Evolutionary conservation across 352 stramenopile species (phyloP).

Genomic region (Pythium angustatum): DNA sequence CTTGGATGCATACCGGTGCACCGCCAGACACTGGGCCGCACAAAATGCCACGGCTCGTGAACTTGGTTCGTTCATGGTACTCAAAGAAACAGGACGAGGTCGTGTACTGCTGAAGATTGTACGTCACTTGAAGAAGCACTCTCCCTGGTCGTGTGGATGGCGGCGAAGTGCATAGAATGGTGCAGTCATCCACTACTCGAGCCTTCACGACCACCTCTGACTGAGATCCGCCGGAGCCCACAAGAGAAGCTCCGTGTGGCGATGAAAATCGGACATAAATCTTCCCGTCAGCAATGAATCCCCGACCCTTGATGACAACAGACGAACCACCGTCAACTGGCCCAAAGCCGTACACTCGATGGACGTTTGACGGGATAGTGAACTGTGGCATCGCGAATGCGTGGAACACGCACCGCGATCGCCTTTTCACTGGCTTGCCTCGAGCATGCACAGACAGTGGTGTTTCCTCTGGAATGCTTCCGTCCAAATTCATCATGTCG

Average conservation of each 20-base stretch:
- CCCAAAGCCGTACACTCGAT: constrained; percentile 55
- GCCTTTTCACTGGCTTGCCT: neutral
- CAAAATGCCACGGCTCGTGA: constrained; percentile 40
- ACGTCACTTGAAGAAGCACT: constrained; percentile 56
- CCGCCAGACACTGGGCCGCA: constrained; percentile 63
- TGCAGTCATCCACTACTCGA: constrained; percentile 48
- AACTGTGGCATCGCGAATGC: constrained; percentile 63
- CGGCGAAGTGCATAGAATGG: constrained; percentile 54
- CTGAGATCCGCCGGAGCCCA: constrained; percentile 28
- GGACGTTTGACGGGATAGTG: constrained; percentile 39
- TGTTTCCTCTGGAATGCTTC: constrained; percentile 1
- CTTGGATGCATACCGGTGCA: constrained; percentile 45
- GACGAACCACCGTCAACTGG: constrained; percentile 45
- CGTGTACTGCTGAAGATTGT: constrained; percentile 75
- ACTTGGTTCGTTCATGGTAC: constrained; percentile 56
- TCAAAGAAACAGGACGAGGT: constrained; percentile 70
- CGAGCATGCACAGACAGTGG: neutral
- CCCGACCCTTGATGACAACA: constrained; percentile 54
- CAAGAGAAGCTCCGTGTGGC: constrained; percentile 31
- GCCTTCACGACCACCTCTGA: constrained; percentile 52
- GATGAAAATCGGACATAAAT: constrained; percentile 72
- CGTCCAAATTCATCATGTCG: neutral
- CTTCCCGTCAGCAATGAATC: constrained; percentile 58
- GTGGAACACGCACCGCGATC: constrained; percentile 38
- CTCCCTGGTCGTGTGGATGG: constrained; percentile 35